phyloP scores from a whole-genome alignment of 768 basidiomycete genomes.

The Coprinellus aureogranulatus region DNA sequence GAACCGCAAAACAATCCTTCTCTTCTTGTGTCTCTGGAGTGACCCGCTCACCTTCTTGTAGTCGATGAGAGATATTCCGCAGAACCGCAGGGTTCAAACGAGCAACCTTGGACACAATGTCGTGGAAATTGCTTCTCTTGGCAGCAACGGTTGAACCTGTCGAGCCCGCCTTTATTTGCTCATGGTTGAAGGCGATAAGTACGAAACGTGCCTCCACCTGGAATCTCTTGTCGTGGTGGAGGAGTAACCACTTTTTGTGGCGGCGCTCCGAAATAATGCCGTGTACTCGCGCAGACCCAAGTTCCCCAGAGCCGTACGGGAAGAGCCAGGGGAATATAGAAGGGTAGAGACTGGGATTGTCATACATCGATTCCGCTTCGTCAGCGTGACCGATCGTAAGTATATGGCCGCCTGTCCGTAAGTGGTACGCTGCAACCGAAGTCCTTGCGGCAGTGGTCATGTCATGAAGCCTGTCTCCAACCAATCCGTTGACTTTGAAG shows the following conservation, averaged over 20 bases:
- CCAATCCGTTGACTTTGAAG: constrained; percentile 37
- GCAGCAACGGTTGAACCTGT: constrained; percentile 1
- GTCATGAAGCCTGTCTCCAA: constrained; percentile 20
- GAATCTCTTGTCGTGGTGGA: constrained; percentile 36
- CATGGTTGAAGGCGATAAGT: constrained; percentile 30
- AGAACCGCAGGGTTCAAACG: constrained; percentile 18
- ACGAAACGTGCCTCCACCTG: constrained; percentile 30
- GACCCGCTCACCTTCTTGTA: not conserved
- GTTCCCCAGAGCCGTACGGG: constrained; percentile 31
- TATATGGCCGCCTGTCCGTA: constrained; percentile 22
- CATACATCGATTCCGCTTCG: constrained; percentile 27
- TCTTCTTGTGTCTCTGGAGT: not conserved
- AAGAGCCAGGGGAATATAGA: constrained; percentile 39
- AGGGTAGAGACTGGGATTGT: constrained; percentile 24
- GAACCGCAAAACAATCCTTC: not conserved
- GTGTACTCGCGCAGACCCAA: constrained; percentile 11
- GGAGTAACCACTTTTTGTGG: constrained; percentile 22
- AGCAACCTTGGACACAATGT: constrained; percentile 16
- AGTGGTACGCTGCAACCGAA: constrained; percentile 23
- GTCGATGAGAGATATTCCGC: not conserved
- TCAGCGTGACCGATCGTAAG: constrained; percentile 27
- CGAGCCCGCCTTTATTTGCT: constrained; percentile 25
- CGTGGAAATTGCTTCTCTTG: constrained; percentile 17
- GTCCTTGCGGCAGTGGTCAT: constrained; percentile 18
- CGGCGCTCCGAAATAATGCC: not conserved